phyloP scores from a whole-genome alignment of 306 rosid species.

The Inga leiocalycina region DNA sequence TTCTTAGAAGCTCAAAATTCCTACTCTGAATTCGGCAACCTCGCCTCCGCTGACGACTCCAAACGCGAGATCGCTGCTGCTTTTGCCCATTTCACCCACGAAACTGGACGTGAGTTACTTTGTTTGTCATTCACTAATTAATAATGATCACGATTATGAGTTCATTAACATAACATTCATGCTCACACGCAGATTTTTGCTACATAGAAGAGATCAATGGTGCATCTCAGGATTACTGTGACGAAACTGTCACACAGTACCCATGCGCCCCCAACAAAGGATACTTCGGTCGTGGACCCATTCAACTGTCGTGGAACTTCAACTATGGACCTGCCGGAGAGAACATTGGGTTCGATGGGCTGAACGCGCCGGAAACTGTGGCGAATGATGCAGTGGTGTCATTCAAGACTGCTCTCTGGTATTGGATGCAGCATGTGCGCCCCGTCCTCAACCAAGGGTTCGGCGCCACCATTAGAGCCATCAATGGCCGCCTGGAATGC shows the following conservation, averaged over 20 bases:
- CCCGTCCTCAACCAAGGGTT: slow-evolving; percentile 68
- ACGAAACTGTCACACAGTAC: slow-evolving; percentile 58
- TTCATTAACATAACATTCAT: background rate
- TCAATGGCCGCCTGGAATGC: slow-evolving; percentile 81
- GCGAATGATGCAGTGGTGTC: slow-evolving; percentile 60
- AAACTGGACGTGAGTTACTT: slow-evolving; percentile 59
- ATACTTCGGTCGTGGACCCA: slow-evolving; percentile 59
- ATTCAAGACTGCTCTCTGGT: slow-evolving; percentile 88
- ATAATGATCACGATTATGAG: too few relatives aligned
- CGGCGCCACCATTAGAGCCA: slow-evolving; percentile 88
- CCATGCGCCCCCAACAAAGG: slow-evolving; percentile 73
- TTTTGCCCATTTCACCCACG: slow-evolving; percentile 84
- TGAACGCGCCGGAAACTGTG: slow-evolving; percentile 73
- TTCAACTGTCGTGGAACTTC: slow-evolving; percentile 74
- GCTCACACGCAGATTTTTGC: slow-evolving; percentile 35
- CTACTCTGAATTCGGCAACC: too few relatives aligned
- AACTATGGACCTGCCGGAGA: slow-evolving; percentile 86
- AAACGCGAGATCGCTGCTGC: slow-evolving; percentile 86
- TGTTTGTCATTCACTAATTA: too few relatives aligned
- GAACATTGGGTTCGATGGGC: slow-evolving; percentile 60
- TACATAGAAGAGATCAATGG: slow-evolving; percentile 88
- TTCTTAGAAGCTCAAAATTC: slow-evolving; percentile 62
- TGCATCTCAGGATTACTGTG: slow-evolving; percentile 76
- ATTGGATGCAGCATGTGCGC: slow-evolving; percentile 67
- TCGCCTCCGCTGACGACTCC: slow-evolving; percentile 41